These are phyloP conservation scores for Fraxinus cuspidata DNA, from an alignment of 257 asterid species.

Conservation along the genomic window DNA sequence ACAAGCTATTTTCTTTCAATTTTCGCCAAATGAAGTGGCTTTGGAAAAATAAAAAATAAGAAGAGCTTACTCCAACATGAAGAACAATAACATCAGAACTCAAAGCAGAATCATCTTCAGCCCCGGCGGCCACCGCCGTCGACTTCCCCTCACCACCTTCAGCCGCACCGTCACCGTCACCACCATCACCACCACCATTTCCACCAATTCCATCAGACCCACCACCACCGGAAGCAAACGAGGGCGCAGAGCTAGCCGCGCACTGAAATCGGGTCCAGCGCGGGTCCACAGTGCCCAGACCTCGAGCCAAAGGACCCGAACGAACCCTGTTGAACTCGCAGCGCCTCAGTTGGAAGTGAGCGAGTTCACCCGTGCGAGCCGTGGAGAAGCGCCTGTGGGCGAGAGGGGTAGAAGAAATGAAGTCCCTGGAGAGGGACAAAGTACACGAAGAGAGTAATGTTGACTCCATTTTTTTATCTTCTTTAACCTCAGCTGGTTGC, in stretches of 20 bases:
- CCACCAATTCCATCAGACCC: conserved; percentile 61
- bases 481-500: conserved; percentile 20
- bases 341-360: conserved; percentile 42
- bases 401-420: conserved; percentile 44
- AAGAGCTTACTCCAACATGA: conserved; percentile 77
- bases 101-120: conserved; percentile 56
- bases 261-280: conserved; percentile 40
- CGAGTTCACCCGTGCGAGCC: conserved; percentile 41
- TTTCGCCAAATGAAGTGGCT: background rate
- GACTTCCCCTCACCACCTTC: conserved; percentile 63
- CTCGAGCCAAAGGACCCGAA: conserved; percentile 29
- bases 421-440: conserved; percentile 48
- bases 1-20: background rate
- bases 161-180: conserved; percentile 58
- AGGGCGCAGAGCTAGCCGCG: conserved; percentile 53
- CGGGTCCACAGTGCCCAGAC: conserved; percentile 28
- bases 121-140: conserved; percentile 48
- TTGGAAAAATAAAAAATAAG: background rate
- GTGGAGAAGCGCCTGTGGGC: conserved; percentile 51
- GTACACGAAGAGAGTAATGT: conserved; percentile 44
- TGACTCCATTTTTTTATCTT: conserved; percentile 60
- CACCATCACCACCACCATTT: conserved; percentile 59
- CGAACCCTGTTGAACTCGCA: conserved; percentile 36
- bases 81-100: conserved; percentile 85
- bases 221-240: conserved; percentile 75